Evolutionary conservation across 495 filamentous ascomycete genomes (phyloP), one percentile per base, ranked within the genome.

Genomic region (Amorphotheca resinae): DNA sequence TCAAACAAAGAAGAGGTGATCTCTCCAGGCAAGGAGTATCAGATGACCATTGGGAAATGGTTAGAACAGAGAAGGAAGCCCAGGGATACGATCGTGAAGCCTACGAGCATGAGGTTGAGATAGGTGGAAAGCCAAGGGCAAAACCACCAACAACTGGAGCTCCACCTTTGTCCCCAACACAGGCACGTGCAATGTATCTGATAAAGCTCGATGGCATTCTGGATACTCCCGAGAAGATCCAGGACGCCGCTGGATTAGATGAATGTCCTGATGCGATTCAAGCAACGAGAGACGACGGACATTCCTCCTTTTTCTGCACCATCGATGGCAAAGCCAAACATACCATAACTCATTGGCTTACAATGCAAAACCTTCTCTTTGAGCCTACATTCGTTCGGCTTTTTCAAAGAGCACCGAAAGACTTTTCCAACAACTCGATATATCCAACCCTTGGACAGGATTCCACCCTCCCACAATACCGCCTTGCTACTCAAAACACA

Each of bases 391-490:
- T 64, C 37, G 45, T 65, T 38, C 59, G 46, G 9, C 31, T 60
- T 18, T 51, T 49, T 0, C 4, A n/a, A 36, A 39, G 34, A 20
- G 62, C 64, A 2, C 35, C 53, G 7, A 69, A 70, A 45, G 48
- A 53, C 2, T 56, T 70, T 0, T 63, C 54, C 0, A 0, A 26
- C 3, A 11, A 25, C 3, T 65, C 57, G 0, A 17, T 51, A 2
- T 49, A 61, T 40, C 67, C 68, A 6, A 67, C 56, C 2, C 57
- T 68, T 0, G 67, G 68, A 12, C 30, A 54, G 11, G 61, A 68
- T 31, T 33, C 61, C 1, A 69, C 64, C n/a, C 41, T 66, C 14
- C 59, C 63, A 2, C 63, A 66, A 33, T 32, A 49, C 45, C 56
- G 62, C 2, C 43, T 37, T 31, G 21, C 38, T 37, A 32, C 46